Percentiles rank a stretch among this genome's conserved stretches.
These are phyloP conservation scores for Xylaria polymorpha DNA, from an alignment of 2,329 filamentous ascomycete species.

Conservation along the genomic window DNA sequence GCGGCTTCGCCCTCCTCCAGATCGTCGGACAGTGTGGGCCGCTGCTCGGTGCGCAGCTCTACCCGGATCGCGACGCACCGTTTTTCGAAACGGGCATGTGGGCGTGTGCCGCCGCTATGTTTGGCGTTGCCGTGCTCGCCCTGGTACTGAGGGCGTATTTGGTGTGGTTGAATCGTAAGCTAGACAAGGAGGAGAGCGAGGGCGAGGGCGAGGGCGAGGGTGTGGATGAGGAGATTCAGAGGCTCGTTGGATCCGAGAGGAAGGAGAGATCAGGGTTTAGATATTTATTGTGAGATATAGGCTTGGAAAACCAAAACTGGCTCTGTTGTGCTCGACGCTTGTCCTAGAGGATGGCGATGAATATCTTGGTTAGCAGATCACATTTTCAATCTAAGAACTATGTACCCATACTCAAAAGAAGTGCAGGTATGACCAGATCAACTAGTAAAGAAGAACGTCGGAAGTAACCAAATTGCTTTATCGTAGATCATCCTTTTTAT, in stretches of 20 bases:
- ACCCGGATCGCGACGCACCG: constrained; percentile 69
- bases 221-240: constrained; percentile 22
- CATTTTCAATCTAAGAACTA: background rate
- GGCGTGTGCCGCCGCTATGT: constrained; percentile 72
- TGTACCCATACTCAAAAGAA: background rate
- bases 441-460: too few relatives aligned
- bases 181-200: constrained; percentile 42
- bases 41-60: constrained; percentile 73
- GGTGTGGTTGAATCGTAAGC: constrained; percentile 61
- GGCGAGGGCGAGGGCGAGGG: constrained; percentile 25
- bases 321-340: background rate
- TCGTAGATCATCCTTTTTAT: too few relatives aligned
- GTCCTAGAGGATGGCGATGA: background rate
- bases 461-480: too few relatives aligned
- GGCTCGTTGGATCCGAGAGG: constrained; percentile 18
- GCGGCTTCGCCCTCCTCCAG: constrained; percentile 84
- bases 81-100: constrained; percentile 73
- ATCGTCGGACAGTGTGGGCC: constrained; percentile 84
- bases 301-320: background rate
- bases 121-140: constrained; percentile 67
- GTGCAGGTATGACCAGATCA: background rate
- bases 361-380: background rate
- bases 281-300: constrained; percentile 32
- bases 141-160: constrained; percentile 65
- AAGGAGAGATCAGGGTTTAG: constrained; percentile 24